Evolutionary conservation across 257 asterid genomes (phyloP).

Genomic region (Solanum clarkiae): DNA sequence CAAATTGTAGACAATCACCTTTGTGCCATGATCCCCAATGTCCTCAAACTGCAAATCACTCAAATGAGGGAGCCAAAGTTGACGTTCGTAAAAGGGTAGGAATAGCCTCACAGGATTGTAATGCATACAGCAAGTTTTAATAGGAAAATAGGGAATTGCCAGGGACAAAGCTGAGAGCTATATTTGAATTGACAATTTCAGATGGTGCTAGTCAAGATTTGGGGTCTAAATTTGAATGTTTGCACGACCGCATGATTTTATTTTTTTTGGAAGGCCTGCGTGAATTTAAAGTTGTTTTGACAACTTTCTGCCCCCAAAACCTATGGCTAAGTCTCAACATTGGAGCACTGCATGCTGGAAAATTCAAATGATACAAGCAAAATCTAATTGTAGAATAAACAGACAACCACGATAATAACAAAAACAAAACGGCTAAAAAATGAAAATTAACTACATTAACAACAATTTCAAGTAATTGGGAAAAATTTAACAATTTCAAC

Average conservation of each 20-base stretch:
- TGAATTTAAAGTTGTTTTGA: neutral
- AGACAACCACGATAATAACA: neutral
- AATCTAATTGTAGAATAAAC: neutral
- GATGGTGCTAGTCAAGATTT: neutral
- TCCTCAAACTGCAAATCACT: constrained; percentile 47
- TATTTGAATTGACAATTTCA: neutral
- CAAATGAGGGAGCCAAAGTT: neutral
- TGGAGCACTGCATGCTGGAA: neutral
- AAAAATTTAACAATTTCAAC: neutral
- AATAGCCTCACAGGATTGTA: neutral
- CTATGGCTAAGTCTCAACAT: neutral
- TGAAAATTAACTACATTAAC: neutral
- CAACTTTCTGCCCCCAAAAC: neutral
- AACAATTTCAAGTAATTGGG: neutral
- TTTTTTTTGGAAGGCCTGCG: neutral
- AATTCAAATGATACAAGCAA: neutral
- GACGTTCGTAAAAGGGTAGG: neutral
- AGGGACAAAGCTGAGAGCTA: neutral
- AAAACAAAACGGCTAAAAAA: neutral
- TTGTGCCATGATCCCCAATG: constrained; percentile 78
- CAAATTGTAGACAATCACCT: constrained; percentile 59
- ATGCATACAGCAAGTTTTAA: neutral
- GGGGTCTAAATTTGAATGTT: neutral
- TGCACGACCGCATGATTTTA: neutral
- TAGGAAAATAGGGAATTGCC: neutral